Conservation (phyloP, 2,329 filamentous ascomycete species). For the Ciborinia camelliae region DNA sequence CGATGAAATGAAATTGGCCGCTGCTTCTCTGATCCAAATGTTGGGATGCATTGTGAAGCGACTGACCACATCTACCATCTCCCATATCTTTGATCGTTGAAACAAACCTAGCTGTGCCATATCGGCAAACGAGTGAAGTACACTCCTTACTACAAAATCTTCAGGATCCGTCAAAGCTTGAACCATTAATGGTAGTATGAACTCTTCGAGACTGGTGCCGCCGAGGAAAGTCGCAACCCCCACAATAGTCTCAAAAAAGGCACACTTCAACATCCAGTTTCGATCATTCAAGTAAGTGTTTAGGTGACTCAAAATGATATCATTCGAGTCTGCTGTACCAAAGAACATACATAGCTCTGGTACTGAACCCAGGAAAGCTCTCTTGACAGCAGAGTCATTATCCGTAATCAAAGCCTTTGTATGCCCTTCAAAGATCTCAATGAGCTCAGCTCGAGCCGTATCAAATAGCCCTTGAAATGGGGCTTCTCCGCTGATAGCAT, state of each 20-base stretch:
- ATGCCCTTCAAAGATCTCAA: slow-evolving; percentile 80
- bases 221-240: slow-evolving; percentile 90
- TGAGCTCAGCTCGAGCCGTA: slow-evolving; percentile 75
- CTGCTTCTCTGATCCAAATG: slow-evolving; percentile 88
- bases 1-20: slow-evolving; percentile 76
- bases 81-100: slow-evolving; percentile 80
- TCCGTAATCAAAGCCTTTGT: slow-evolving; percentile 90
- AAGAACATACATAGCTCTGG: slow-evolving; percentile 94
- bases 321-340: slow-evolving; percentile 83
- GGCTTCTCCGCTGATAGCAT: slow-evolving; percentile 61
- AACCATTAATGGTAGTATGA: slow-evolving; percentile 92
- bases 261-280: slow-evolving; percentile 94
- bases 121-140: slow-evolving; percentile 80
- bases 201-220: slow-evolving; percentile 85
- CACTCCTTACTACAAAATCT: slow-evolving; percentile 89
- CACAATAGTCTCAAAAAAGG: slow-evolving; percentile 93
- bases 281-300: slow-evolving; percentile 97
- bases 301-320: slow-evolving; percentile 91
- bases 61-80: slow-evolving; percentile 77
- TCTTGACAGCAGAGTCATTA: slow-evolving; percentile 75
- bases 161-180: slow-evolving; percentile 91
- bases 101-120: slow-evolving; percentile 87
- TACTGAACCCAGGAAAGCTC: slow-evolving; percentile 89
- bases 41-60: slow-evolving; percentile 93
- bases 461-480: slow-evolving; percentile 84